A percentile compares a stretch with the other conserved stretches of the same genome.
phyloP scores from a whole-genome alignment of 2,329 filamentous ascomycete species.

The Pseudonectria foliicola region DNA sequence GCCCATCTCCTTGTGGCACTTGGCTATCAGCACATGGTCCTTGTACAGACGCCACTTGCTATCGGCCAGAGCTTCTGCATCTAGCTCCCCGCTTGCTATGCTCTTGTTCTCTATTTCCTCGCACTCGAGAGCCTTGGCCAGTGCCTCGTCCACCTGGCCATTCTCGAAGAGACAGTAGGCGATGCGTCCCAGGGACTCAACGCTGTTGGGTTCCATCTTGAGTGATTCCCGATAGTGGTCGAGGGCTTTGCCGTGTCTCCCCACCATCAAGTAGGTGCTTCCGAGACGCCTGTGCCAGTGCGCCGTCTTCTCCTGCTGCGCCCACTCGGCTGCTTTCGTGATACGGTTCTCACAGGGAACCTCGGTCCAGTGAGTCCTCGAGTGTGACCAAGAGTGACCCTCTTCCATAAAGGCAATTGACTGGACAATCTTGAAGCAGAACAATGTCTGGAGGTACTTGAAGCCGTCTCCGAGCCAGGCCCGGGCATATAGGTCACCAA shows the following conservation, averaged over 20 bases:
- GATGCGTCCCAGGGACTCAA: slow-evolving; percentile 34
- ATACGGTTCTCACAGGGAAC: slow-evolving; percentile 29
- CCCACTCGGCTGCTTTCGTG: slow-evolving; percentile 30
- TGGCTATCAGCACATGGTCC: slow-evolving; percentile 32
- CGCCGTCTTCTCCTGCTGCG: slow-evolving; percentile 26
- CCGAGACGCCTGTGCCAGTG: slow-evolving; percentile 34
- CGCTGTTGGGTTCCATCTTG: slow-evolving; percentile 29
- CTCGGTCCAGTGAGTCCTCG: slow-evolving; percentile 29
- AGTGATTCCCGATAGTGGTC: slow-evolving; percentile 30
- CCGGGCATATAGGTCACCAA: slow-evolving; percentile 31
- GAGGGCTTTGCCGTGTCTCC: slow-evolving; percentile 28
- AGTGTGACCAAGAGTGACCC: slow-evolving; percentile 31
- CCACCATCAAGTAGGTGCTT: slow-evolving; percentile 33
- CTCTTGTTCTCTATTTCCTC: slow-evolving; percentile 27
- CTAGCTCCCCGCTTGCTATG: slow-evolving; percentile 19
- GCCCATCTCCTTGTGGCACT: slow-evolving; percentile 27
- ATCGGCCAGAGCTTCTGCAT: slow-evolving; percentile 17
- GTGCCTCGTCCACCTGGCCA: slow-evolving; percentile 28
- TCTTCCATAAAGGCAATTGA: slow-evolving; percentile 32
- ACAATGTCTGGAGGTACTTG: slow-evolving; percentile 31
- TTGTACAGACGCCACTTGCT: slow-evolving; percentile 35
- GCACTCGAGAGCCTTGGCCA: slow-evolving; percentile 30
- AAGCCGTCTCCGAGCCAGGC: slow-evolving; percentile 32
- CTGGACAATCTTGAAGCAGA: slow-evolving; percentile 38
- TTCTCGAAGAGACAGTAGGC: slow-evolving; percentile 32